Percentiles rank a stretch among this genome's conserved stretches.
phyloP scores from a whole-genome alignment of 169 alveolate genomes.

The Plasmodium chabaudi region DNA sequence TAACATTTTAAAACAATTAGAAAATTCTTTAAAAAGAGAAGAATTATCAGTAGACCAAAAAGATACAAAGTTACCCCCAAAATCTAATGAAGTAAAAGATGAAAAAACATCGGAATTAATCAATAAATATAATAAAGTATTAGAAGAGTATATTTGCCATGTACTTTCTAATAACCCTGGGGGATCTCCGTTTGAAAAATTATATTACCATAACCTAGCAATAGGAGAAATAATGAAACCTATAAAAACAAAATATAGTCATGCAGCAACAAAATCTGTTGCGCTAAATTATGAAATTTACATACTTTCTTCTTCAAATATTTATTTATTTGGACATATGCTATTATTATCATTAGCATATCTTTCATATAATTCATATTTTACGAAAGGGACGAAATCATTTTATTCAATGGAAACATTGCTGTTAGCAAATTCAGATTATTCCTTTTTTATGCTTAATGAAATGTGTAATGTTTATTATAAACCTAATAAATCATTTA shows the following conservation, averaged over 20 bases:
- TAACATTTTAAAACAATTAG: constrained; percentile 20
- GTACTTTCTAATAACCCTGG: constrained; percentile 67
- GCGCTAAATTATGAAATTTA: constrained; percentile 46
- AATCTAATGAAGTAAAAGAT: constrained; percentile 32
- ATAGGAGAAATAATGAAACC: constrained; percentile 57
- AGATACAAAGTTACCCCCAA: constrained; percentile 3
- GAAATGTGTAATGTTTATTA: constrained; percentile 70
- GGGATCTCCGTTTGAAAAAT: constrained; percentile 25
- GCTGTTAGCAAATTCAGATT: constrained; percentile 57
- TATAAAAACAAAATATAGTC: constrained; percentile 31
- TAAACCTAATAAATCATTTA: constrained; percentile 13
- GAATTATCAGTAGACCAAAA: background rate
- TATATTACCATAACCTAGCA: constrained; percentile 46
- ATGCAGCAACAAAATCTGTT: constrained; percentile 17
- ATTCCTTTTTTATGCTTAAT: constrained; percentile 53
- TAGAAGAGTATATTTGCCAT: constrained; percentile 56
- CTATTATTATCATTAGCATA: constrained; percentile 63
- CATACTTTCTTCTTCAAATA: constrained; percentile 35
- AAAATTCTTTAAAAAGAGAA: constrained; percentile 31
- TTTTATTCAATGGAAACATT: constrained; percentile 61
- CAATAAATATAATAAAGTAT: constrained; percentile 29
- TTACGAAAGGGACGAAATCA: constrained; percentile 30
- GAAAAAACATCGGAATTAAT: constrained; percentile 17
- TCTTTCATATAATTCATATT: constrained; percentile 42
- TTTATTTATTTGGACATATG: constrained; percentile 58